These are phyloP conservation scores for Linanthus parryae DNA, from an alignment of 148 eudicot species.

Conservation along the genomic window DNA sequence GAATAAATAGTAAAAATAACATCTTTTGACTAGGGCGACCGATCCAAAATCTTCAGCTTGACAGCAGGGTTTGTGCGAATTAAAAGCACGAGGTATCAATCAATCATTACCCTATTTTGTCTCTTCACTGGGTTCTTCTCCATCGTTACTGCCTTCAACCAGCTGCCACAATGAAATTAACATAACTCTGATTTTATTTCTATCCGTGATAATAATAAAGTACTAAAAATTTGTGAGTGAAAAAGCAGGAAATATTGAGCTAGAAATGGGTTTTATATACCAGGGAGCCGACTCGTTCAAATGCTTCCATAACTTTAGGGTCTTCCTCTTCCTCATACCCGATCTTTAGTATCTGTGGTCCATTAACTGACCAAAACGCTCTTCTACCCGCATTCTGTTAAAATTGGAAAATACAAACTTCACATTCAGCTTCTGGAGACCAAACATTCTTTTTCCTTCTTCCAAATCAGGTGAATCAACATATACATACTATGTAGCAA, in stretches of 20 bases:
- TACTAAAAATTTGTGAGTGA: background rate
- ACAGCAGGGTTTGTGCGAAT: no score
- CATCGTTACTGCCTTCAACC: constrained; percentile 41
- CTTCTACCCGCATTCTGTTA: constrained; percentile 89
- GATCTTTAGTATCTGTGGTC: constrained; percentile 83
- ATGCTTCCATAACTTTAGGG: constrained; percentile 94
- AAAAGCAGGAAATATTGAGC: background rate
- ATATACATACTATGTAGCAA: no score
- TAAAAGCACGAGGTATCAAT: no score
- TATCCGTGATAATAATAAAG: background rate
- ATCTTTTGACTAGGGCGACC: no score
- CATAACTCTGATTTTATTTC: no score
- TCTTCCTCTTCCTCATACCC: constrained; percentile 93
- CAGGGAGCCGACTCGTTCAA: constrained; percentile 84
- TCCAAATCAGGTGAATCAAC: no score
- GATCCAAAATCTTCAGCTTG: no score
- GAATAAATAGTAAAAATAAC: no score
- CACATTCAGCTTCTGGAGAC: background rate
- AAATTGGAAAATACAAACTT: background rate
- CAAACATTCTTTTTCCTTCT: no score
- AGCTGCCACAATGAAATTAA: no score
- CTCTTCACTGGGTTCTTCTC: constrained; percentile 21
- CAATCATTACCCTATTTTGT: constrained; percentile 15
- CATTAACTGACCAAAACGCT: constrained; percentile 95
- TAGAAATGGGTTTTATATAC: constrained; percentile 25